These are phyloP conservation scores for Aspergillus panamensis DNA, from an alignment of 495 filamentous ascomycete species.

Conservation along the genomic window DNA sequence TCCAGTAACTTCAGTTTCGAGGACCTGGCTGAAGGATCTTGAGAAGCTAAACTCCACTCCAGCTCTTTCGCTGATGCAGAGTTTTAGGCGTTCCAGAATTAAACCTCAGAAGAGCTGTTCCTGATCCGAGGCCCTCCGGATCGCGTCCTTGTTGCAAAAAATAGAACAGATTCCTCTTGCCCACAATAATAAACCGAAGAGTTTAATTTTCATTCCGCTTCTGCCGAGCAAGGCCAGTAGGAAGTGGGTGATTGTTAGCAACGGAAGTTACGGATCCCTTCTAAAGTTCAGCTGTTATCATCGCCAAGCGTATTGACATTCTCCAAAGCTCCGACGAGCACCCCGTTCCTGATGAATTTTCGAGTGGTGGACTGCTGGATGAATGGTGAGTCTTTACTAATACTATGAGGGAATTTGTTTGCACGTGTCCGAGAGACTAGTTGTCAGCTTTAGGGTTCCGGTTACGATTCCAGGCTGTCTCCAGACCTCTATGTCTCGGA, in stretches of 20 bases:
- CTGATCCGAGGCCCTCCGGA: background rate
- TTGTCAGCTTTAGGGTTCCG: too few relatives aligned
- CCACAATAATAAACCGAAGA: background rate
- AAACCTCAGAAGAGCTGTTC: background rate
- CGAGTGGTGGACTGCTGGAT: background rate
- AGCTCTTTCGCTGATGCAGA: background rate
- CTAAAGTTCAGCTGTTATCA: background rate
- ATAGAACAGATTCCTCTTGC: background rate
- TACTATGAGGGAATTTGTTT: background rate
- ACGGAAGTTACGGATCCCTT: background rate
- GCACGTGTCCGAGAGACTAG: too few relatives aligned
- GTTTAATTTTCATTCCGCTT: background rate
- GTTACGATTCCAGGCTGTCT: too few relatives aligned
- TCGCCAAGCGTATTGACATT: background rate
- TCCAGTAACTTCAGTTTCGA: background rate
- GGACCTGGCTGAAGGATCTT: background rate
- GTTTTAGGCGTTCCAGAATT: background rate
- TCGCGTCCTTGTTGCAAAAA: background rate
- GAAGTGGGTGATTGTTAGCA: background rate
- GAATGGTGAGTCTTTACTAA: background rate
- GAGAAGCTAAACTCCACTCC: background rate
- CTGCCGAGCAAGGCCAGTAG: background rate
- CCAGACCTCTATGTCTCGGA: too few relatives aligned
- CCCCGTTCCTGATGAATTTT: background rate
- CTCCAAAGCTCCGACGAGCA: background rate